Evolutionary conservation across 2,329 filamentous ascomycete genomes (phyloP).

Genomic region (Neocatenulostroma microsporum): DNA sequence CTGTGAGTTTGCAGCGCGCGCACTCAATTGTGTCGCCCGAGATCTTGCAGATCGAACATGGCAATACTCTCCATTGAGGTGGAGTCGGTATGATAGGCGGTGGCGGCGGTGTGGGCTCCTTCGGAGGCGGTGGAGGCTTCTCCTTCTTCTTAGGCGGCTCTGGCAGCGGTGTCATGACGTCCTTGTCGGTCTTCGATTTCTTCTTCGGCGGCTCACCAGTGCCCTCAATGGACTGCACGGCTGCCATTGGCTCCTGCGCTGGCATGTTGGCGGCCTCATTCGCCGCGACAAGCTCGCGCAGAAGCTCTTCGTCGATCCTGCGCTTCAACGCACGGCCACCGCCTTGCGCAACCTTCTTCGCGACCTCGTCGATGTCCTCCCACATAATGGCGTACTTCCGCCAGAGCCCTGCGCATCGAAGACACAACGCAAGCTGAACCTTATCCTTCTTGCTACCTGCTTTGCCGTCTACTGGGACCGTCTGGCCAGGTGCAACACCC

Average conservation of each 20-base stretch:
- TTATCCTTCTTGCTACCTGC: conserved; percentile 56
- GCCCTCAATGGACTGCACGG: conserved; percentile 19
- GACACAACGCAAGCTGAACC: conserved; percentile 74
- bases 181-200: conserved; percentile 49
- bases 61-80: conserved; percentile 68
- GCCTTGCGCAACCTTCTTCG: conserved; percentile 76
- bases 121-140: conserved; percentile 38
- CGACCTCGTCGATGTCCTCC: conserved; percentile 86
- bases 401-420: conserved; percentile 88
- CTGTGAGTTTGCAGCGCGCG: conserved; percentile 79
- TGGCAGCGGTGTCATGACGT: conserved; percentile 4
- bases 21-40: conserved; percentile 69
- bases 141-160: conserved; percentile 55
- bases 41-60: conserved; percentile 76
- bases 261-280: conserved; percentile 43
- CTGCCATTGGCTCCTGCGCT: conserved; percentile 17
- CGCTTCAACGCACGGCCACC: conserved; percentile 80
- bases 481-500: conserved; percentile 61
- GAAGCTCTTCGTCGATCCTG: conserved; percentile 85
- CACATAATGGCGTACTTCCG: conserved; percentile 92
- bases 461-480: conserved; percentile 60
- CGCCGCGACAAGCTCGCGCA: conserved; percentile 61
- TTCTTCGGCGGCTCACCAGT: conserved; percentile 52
- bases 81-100: conserved; percentile 64
- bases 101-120: conserved; percentile 49